phyloP scores from a whole-genome alignment of 371 early-diverging fungal species.

The Saksenaea oblongispora region DNA sequence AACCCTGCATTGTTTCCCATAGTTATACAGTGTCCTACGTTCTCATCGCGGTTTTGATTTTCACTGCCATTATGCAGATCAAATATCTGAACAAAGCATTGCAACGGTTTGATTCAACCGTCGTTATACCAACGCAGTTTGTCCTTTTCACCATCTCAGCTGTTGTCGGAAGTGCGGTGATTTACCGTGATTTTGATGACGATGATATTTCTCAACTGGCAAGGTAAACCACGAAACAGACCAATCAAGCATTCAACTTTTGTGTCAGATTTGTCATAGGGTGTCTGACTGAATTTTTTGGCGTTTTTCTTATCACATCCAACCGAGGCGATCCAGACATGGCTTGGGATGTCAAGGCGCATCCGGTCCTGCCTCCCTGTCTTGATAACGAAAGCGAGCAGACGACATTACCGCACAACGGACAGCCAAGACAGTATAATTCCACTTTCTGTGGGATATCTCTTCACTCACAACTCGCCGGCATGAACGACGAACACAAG shows the following conservation, averaged over 20 bases:
- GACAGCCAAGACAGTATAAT: not conserved
- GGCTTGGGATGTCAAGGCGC: conserved; percentile 1
- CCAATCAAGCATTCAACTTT: not conserved
- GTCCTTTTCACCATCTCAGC: conserved; percentile 78
- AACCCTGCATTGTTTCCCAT: not conserved
- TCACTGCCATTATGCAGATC: conserved; percentile 73
- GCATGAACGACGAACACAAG: not conserved
- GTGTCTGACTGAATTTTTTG: conserved; percentile 68
- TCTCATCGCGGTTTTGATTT: conserved; percentile 58
- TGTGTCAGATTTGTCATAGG: conserved; percentile 52
- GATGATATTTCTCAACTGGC: conserved; percentile 16
- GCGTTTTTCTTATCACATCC: conserved; percentile 74
- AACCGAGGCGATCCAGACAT: conserved; percentile 26
- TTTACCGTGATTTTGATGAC: conserved; percentile 72
- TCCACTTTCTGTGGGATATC: conserved; percentile 15
- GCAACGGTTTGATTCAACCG: conserved; percentile 68
- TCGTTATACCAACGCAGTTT: conserved; percentile 82
- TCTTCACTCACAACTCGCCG: conserved; percentile 17
- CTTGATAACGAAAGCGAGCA: conserved; percentile 3
- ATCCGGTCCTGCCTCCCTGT: not conserved
- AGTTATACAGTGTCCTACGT: conserved; percentile 69
- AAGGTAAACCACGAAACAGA: conserved; percentile 7
- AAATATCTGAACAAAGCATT: conserved; percentile 73
- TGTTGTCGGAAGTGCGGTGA: conserved; percentile 71
- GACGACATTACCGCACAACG: not conserved